phyloP scores from a whole-genome alignment of 2,329 filamentous ascomycete genomes.

The Magnaporthales sp. region DNA sequence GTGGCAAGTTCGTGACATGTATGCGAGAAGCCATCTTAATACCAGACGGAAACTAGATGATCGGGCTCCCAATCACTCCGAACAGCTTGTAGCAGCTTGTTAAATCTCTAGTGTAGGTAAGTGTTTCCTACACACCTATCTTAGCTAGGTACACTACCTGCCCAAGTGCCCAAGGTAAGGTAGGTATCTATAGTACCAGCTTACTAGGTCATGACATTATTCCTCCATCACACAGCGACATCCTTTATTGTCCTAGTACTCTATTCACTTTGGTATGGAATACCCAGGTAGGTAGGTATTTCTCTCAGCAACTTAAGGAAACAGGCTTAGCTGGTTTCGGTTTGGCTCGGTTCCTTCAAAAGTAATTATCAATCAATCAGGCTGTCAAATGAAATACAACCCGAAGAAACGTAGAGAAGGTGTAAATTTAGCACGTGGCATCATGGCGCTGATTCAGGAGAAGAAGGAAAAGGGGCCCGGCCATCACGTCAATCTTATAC shows the following conservation, averaged over 20 bases:
- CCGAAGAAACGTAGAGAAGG: background rate
- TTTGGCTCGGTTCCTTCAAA: too few species aligned
- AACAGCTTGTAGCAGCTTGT: too few species aligned
- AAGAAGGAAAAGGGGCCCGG: background rate
- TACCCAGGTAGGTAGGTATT: too few species aligned
- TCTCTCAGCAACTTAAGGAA: too few species aligned
- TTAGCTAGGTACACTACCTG: background rate
- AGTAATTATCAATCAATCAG: too few species aligned
- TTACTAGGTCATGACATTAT: background rate
- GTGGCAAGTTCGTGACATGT: background rate
- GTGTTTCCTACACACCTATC: background rate
- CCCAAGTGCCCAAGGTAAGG: too few species aligned
- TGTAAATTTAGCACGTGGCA: background rate
- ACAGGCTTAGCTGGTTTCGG: too few species aligned
- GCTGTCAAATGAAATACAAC: too few species aligned
- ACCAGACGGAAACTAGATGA: background rate
- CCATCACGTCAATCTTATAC: too few species aligned
- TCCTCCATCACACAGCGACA: too few species aligned
- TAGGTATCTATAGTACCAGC: background rate
- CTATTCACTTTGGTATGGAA: too few species aligned
- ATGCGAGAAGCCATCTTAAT: background rate
- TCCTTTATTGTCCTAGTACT: too few species aligned
- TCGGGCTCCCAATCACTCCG: background rate
- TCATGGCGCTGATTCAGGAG: background rate
- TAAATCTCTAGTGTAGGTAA: background rate